A percentile compares a stretch with the other conserved stretches of the same genome.
Conservation (phyloP, 257 asterid species). For the Penstemon davidsonii region DNA sequence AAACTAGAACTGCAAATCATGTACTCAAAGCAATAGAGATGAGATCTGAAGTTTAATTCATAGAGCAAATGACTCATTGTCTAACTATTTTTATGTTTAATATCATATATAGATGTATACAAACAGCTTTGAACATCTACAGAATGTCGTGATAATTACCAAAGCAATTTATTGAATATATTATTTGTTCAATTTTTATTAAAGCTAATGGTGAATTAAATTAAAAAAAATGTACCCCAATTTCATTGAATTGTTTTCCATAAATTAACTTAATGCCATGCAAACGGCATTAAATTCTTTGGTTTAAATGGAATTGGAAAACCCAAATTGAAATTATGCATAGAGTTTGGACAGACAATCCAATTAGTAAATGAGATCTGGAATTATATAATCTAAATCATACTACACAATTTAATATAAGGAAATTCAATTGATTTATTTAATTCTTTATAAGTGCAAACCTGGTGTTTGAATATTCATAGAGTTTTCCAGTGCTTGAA, state of each 20-base stretch:
- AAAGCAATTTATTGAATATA: no score
- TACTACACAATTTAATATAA: background rate
- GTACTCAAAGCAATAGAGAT: no score
- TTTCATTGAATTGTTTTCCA: background rate
- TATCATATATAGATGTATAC: no score
- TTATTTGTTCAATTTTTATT: no score
- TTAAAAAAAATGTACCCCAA: background rate
- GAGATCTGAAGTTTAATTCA: no score
- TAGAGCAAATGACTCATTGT: no score
- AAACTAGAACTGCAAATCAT: no score
- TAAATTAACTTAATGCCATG: slow-evolving; percentile 23
- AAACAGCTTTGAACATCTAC: no score
- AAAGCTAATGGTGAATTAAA: no score
- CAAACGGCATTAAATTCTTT: slow-evolving; percentile 7
- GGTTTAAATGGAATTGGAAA: background rate
- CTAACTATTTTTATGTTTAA: no score
- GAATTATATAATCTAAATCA: background rate
- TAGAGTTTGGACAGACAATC: background rate
- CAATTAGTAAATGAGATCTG: background rate
- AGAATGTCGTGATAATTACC: no score
- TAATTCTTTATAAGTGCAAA: background rate
- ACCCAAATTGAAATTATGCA: background rate
- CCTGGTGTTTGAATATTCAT: slow-evolving; percentile 49
- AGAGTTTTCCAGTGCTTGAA: slow-evolving; percentile 50
- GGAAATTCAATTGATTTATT: background rate